Evolutionary conservation across 768 basidiomycete species (phyloP).

Genomic region (Fomitopsis pulvina): DNA sequence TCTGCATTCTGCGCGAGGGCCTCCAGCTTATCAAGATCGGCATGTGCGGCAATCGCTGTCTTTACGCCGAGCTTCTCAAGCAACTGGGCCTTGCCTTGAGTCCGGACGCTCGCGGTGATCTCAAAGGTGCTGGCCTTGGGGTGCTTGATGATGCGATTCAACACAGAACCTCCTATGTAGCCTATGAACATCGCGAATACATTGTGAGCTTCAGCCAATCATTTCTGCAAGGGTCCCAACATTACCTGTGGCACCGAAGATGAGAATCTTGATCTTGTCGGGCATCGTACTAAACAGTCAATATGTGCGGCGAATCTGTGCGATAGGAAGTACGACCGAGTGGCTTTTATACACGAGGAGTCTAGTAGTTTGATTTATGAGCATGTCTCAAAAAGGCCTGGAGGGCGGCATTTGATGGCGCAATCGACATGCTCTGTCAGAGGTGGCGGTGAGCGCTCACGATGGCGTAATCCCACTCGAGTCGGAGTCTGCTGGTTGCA

Average conservation of each 20-base stretch:
- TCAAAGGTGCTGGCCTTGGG: slow-evolving; percentile 35
- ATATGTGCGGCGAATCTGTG: no score
- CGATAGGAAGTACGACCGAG: no score
- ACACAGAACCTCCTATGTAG: slow-evolving; percentile 51
- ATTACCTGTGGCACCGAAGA: neutral
- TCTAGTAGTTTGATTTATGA: no score
- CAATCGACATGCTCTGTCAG: no score
- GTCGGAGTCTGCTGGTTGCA: no score
- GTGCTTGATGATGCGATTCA: slow-evolving; percentile 41
- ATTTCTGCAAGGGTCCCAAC: neutral
- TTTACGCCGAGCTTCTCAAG: slow-evolving; percentile 15
- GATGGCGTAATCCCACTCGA: no score
- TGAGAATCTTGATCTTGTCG: neutral
- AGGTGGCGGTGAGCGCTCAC: no score
- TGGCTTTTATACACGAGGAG: no score
- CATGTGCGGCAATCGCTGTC: slow-evolving; percentile 11
- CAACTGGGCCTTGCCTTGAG: slow-evolving; percentile 28
- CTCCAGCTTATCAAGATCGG: slow-evolving; percentile 32
- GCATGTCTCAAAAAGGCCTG: no score
- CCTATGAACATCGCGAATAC: slow-evolving; percentile 24
- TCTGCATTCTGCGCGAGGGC: slow-evolving; percentile 38
- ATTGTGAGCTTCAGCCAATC: neutral
- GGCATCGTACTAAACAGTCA: neutral
- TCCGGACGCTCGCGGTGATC: slow-evolving; percentile 41
- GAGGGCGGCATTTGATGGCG: no score